Conservation (phyloP, 768 basidiomycete species). For the Leucosporidium yakuticum region DNA sequence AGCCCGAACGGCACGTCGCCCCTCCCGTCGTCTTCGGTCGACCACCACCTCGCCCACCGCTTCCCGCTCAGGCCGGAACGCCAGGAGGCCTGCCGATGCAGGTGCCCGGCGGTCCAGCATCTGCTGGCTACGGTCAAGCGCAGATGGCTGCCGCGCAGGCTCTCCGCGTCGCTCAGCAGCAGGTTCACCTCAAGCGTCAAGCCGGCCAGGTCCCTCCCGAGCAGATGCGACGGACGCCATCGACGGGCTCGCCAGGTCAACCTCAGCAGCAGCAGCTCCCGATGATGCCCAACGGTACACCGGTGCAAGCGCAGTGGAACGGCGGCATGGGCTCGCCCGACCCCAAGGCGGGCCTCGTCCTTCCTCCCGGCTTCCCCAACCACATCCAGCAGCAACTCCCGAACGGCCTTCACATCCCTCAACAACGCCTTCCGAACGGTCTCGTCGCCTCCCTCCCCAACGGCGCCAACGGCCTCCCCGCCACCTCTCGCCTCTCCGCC, state of each 20-base stretch:
- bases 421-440: constrained; percentile 5
- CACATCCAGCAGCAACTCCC: constrained; percentile 2
- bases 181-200: constrained; percentile 6
- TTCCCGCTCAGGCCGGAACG: not conserved
- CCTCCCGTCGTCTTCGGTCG: constrained; percentile 4
- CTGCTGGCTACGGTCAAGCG: not conserved
- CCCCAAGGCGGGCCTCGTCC: constrained; percentile 14
- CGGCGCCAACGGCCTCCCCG: constrained; percentile 26
- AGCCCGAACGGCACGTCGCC: constrained; percentile 13
- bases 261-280: constrained; percentile 6
- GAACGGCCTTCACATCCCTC: constrained; percentile 10
- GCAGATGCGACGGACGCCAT: constrained; percentile 20
- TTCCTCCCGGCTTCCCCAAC: constrained; percentile 5
- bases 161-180: constrained; percentile 9
- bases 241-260: constrained; percentile 6
- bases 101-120: too few species aligned
- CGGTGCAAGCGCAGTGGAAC: constrained; percentile 6
- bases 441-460: constrained; percentile 6
- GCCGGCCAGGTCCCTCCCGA: not conserved
- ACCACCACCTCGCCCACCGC: not conserved
- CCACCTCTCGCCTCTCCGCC: constrained; percentile 23
- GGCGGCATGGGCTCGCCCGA: not conserved
- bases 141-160: constrained; percentile 15
- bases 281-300: not conserved
- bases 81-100: not conserved